Evolutionary conservation across 2,329 filamentous ascomycete genomes (phyloP).

Genomic region (Chrysoporthe deuterocubensis): DNA sequence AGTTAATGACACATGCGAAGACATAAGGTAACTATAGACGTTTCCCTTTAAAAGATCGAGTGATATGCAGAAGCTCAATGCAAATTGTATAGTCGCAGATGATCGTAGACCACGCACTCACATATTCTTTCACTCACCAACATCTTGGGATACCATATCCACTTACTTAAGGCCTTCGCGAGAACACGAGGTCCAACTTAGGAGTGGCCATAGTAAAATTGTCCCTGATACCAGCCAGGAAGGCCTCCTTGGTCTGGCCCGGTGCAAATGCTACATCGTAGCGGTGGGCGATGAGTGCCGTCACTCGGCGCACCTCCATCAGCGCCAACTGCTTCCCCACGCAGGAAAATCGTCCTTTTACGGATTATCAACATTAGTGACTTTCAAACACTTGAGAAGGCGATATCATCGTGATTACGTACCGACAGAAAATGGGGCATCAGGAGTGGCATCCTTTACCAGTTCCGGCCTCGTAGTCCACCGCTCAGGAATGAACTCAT

Average conservation of each 20-base stretch:
- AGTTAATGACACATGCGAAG: too few relatives aligned
- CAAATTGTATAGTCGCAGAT: too few relatives aligned
- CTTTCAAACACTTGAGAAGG: not conserved
- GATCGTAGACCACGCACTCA: not conserved
- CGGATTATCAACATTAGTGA: not conserved
- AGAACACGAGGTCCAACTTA: constrained; percentile 15
- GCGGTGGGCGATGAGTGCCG: constrained; percentile 29
- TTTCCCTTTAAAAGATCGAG: not conserved
- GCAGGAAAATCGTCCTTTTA: constrained; percentile 21
- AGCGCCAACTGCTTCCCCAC: constrained; percentile 25
- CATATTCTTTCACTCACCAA: not conserved
- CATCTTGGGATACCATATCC: not conserved
- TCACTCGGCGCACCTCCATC: constrained; percentile 25
- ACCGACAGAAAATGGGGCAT: constrained; percentile 24
- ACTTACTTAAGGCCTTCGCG: constrained; percentile 8
- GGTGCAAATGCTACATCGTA: constrained; percentile 30
- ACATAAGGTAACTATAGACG: too few relatives aligned
- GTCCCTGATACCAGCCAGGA: constrained; percentile 32
- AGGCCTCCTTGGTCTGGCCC: constrained; percentile 29
- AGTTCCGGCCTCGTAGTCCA: constrained; percentile 27
- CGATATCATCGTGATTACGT: not conserved
- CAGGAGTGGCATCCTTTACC: constrained; percentile 15
- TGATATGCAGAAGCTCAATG: not conserved
- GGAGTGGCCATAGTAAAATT: constrained; percentile 29
- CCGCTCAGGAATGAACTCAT: constrained; percentile 32